phyloP scores from a whole-genome alignment of 1,284 basidiomycete species.

The Sanghuangporus baumii region DNA sequence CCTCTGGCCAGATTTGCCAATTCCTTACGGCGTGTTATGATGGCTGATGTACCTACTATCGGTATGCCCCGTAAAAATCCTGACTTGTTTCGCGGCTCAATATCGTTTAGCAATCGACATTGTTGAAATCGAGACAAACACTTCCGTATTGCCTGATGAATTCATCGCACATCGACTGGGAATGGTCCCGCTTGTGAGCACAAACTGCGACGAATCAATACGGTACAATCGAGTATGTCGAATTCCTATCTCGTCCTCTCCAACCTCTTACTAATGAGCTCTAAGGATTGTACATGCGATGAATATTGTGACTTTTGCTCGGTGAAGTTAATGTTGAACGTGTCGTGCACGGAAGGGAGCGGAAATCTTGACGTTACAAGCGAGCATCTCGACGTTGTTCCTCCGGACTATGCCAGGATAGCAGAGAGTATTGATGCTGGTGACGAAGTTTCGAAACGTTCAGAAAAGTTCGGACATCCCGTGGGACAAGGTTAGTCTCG shows the following conservation, averaged over 20 bases:
- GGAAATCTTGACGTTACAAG: slow-evolving; percentile 80
- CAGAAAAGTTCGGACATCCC: slow-evolving; percentile 77
- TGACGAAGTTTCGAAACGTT: slow-evolving; percentile 70
- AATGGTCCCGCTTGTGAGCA: slow-evolving; percentile 87
- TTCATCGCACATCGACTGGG: slow-evolving; percentile 96
- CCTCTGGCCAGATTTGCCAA: slow-evolving; percentile 69
- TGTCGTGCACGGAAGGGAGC: slow-evolving; percentile 56
- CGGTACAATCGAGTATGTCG: slow-evolving; percentile 69
- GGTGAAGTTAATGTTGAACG: slow-evolving; percentile 68
- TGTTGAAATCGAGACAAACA: slow-evolving; percentile 91
- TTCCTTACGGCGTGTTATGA: slow-evolving; percentile 83
- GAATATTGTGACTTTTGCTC: slow-evolving; percentile 78
- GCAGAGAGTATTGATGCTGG: slow-evolving; percentile 36
- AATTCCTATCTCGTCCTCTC: slow-evolving; percentile 4
- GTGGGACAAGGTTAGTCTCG: slow-evolving; percentile 66
- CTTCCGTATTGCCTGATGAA: slow-evolving; percentile 93
- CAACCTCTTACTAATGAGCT: slow-evolving; percentile 14
- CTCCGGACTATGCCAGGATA: slow-evolving; percentile 24
- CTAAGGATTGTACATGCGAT: slow-evolving; percentile 81
- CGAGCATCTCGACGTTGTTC: slow-evolving; percentile 62
- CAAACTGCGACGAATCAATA: slow-evolving; percentile 80
- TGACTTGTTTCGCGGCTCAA: background rate
- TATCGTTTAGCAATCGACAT: slow-evolving; percentile 81
- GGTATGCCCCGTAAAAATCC: slow-evolving; percentile 44
- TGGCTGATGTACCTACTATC: slow-evolving; percentile 93